Conservation (phyloP, 371 early-diverging fungal genomes). For the Gilbertella persicaria region DNA sequence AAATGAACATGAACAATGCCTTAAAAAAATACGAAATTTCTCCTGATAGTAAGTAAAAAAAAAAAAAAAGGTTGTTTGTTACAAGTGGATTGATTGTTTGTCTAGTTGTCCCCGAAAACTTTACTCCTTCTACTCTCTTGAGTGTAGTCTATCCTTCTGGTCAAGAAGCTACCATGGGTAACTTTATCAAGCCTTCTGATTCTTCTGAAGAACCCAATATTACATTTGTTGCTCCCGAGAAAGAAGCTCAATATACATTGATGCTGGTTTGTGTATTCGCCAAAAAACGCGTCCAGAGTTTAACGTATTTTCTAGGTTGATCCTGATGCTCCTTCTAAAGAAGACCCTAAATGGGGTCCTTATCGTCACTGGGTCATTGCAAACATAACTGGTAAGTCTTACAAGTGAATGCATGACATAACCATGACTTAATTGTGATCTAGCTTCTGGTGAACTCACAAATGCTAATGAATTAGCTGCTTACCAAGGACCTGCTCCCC, state of each 20-base stretch:
- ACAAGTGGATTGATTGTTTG: not conserved
- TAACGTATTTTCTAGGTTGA: conserved; percentile 41
- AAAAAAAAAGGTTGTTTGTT: not conserved
- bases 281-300: not conserved
- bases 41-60: conserved; percentile 39
- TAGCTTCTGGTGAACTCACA: conserved; percentile 31
- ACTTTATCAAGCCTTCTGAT: conserved; percentile 39
- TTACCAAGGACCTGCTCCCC: conserved; percentile 64
- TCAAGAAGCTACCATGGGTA: conserved; percentile 55
- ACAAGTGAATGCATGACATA: not conserved
- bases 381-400: conserved; percentile 52
- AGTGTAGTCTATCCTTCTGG: conserved; percentile 40
- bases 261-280: conserved; percentile 41
- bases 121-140: conserved; percentile 43
- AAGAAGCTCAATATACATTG: conserved; percentile 54
- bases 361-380: conserved; percentile 68
- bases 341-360: conserved; percentile 52
- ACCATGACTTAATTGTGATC: not conserved
- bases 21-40: conserved; percentile 49
- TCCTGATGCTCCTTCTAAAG: conserved; percentile 68
- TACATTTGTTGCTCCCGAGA: conserved; percentile 41
- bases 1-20: conserved; percentile 43
- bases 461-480: conserved; percentile 31
- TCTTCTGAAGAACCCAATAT: conserved; percentile 42
- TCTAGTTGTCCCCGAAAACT: conserved; percentile 36